Percentiles rank a stretch among this genome's conserved stretches.
Evolutionary conservation across 129 eudicot genomes (phyloP).

Genomic region (Arctium minus): DNA sequence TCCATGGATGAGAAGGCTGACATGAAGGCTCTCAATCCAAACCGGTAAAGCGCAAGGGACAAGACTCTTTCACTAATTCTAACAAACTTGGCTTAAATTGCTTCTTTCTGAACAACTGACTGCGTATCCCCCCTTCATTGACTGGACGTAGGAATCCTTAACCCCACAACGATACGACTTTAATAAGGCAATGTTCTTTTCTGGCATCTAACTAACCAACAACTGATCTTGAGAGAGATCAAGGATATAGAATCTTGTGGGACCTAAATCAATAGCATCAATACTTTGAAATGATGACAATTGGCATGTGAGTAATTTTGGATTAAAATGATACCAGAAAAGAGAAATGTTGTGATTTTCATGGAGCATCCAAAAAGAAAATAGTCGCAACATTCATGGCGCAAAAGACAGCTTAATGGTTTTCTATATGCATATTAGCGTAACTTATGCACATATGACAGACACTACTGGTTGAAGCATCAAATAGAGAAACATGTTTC

Average conservation of each 20-base stretch:
- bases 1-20: too few relatives aligned
- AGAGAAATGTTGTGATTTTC: neutral
- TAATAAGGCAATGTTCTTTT: neutral
- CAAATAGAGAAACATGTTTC: neutral
- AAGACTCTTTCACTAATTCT: neutral
- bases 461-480: neutral
- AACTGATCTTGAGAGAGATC: neutral
- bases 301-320: neutral
- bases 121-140: neutral
- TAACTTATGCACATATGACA: neutral
- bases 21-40: too few relatives aligned
- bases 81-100: slow-evolving; percentile 1
- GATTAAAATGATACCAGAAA: neutral
- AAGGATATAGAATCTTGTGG: neutral
- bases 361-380: neutral
- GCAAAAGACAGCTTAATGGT: neutral
- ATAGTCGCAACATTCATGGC: neutral
- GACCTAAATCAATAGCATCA: neutral
- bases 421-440: neutral
- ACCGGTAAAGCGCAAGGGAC: too few relatives aligned
- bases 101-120: neutral
- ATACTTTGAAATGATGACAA: neutral
- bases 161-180: neutral
- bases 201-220: neutral
- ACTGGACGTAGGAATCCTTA: neutral